Percentiles rank a stretch among this genome's conserved stretches.
Evolutionary conservation across 2,329 filamentous ascomycete species (phyloP).

Genomic region (Neofusicoccum sp.): DNA sequence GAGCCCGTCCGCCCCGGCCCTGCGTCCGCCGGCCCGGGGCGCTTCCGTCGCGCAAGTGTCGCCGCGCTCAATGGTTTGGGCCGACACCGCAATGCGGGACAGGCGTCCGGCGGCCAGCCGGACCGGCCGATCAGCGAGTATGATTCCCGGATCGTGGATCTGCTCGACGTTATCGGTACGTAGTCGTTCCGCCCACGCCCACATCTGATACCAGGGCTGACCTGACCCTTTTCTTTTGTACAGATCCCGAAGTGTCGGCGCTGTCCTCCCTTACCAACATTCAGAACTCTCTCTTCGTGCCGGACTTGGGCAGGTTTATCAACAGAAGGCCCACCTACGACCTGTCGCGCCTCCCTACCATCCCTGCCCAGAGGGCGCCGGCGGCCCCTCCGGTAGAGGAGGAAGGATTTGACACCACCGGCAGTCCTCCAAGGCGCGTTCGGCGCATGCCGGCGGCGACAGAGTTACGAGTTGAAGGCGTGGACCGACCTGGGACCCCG

Average conservation of each 20-base stretch:
- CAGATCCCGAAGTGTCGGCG: conserved; percentile 80
- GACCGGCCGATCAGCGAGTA: conserved; percentile 46
- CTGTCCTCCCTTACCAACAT: conserved; percentile 84
- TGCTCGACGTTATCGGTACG: conserved; percentile 67
- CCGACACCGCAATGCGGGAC: not conserved
- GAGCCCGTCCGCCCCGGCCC: conserved; percentile 5
- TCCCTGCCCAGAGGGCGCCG: not conserved
- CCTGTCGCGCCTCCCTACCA: conserved; percentile 42
- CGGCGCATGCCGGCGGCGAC: conserved; percentile 20
- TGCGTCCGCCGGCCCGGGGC: not conserved
- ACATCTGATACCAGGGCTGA: conserved; percentile 23
- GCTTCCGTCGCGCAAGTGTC: conserved; percentile 7
- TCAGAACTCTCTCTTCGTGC: conserved; percentile 84
- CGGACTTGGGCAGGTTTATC: conserved; percentile 71
- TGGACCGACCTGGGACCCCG: conserved; percentile 1
- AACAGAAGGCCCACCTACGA: conserved; percentile 79
- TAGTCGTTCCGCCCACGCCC: conserved; percentile 21
- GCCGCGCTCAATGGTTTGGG: conserved; percentile 6
- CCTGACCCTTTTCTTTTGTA: not conserved
- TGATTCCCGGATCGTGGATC: conserved; percentile 61
- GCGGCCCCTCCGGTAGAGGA: not conserved
- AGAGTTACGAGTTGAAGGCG: not conserved
- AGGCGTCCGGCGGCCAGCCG: not conserved
- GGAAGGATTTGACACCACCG: not conserved
- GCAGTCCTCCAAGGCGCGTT: not conserved